phyloP scores from a whole-genome alignment of 2,329 filamentous ascomycete species.

The Dactylellina parvicollis region DNA sequence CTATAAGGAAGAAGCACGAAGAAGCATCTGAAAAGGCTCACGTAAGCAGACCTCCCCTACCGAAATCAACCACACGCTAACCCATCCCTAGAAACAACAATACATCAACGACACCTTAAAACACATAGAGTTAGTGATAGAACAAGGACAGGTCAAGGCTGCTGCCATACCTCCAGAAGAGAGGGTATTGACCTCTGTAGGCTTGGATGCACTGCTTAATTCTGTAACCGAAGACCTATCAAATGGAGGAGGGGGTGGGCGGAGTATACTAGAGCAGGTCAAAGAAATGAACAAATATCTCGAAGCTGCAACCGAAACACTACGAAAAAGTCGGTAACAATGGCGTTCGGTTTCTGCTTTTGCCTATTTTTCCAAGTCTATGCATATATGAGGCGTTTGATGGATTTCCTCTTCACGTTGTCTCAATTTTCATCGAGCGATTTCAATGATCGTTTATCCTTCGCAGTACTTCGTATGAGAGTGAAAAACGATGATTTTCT shows the following conservation, averaged over 20 bases:
- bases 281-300: slow-evolving; percentile 50
- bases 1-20: slow-evolving; percentile 56
- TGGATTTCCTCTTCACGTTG: slow-evolving; percentile 7
- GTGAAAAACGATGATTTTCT: too few species aligned
- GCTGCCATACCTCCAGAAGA: slow-evolving; percentile 27
- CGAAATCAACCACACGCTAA: slow-evolving; percentile 2
- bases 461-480: too few species aligned
- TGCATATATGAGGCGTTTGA: slow-evolving; percentile 17
- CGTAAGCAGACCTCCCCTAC: slow-evolving; percentile 41
- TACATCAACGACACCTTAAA: slow-evolving; percentile 46
- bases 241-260: slow-evolving; percentile 18
- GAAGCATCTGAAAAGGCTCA: slow-evolving; percentile 53
- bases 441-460: neutral
- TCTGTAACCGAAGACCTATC: slow-evolving; percentile 32
- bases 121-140: slow-evolving; percentile 26
- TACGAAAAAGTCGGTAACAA: slow-evolving; percentile 11
- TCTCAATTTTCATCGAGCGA: neutral
- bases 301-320: slow-evolving; percentile 31
- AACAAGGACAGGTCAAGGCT: slow-evolving; percentile 15
- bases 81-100: slow-evolving; percentile 36
- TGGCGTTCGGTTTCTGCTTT: neutral
- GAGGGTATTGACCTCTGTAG: slow-evolving; percentile 4
- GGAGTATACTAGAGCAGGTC: slow-evolving; percentile 42
- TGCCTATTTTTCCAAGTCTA: neutral
- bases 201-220: slow-evolving; percentile 31